phyloP scores from a whole-genome alignment of 2,329 filamentous ascomycete genomes.

The Colletotrichum costaricense region DNA sequence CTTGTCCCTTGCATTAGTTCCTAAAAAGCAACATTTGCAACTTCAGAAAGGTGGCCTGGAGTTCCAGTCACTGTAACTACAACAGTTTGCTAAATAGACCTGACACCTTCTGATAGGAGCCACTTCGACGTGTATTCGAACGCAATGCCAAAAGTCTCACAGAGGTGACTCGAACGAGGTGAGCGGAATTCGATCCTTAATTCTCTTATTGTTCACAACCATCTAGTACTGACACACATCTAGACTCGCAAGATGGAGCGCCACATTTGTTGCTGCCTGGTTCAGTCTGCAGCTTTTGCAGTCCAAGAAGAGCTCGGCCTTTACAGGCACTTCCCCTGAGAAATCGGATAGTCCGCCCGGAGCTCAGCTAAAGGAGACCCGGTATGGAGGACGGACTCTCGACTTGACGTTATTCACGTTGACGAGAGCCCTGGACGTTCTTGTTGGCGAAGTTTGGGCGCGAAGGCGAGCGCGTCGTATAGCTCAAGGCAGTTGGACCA shows the following conservation, averaged over 20 bases:
- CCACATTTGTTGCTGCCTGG: constrained; percentile 69
- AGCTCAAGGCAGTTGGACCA: constrained; percentile 58
- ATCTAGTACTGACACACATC: constrained; percentile 34
- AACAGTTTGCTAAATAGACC: no score
- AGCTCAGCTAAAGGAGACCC: constrained; percentile 42
- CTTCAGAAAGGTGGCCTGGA: neutral
- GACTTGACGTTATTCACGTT: constrained; percentile 85
- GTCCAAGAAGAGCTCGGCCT: constrained; percentile 60
- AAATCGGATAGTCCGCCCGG: constrained; percentile 43
- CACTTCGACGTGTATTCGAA: constrained; percentile 41
- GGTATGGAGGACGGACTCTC: constrained; percentile 76
- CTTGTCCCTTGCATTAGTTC: constrained; percentile 5
- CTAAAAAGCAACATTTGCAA: neutral
- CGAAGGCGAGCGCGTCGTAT: constrained; percentile 57
- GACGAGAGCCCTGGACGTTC: constrained; percentile 77
- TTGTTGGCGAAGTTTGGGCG: constrained; percentile 75
- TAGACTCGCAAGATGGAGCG: constrained; percentile 67
- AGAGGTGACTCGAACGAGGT: constrained; percentile 38
- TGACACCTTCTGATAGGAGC: constrained; percentile 21
- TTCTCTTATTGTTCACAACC: neutral
- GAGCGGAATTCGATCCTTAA: neutral
- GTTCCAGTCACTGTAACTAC: neutral
- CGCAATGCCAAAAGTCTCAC: constrained; percentile 40
- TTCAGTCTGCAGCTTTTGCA: constrained; percentile 68
- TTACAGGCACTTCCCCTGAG: constrained; percentile 51